phyloP scores from a whole-genome alignment of 345 rosid genomes.

The Salix purpurea region DNA sequence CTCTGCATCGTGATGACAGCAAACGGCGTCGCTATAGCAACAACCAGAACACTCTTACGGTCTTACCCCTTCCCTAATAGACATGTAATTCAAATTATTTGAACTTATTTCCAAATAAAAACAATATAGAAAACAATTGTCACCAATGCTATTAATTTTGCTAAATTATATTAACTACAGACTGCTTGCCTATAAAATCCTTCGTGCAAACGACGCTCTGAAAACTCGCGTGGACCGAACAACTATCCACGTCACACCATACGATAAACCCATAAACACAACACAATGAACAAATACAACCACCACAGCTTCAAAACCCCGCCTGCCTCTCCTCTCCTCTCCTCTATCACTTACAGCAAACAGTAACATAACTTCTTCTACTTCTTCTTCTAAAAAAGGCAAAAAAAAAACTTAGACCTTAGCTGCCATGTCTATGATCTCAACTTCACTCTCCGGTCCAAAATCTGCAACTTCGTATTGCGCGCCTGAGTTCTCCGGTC shows the following conservation, averaged over 20 bases:
- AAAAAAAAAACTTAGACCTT: neutral
- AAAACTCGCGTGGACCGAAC: constrained; percentile 13
- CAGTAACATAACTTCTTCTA: neutral
- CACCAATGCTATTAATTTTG: too few species aligned
- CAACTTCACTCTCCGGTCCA: constrained; percentile 45
- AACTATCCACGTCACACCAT: neutral
- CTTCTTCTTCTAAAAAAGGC: neutral
- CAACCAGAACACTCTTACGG: too few species aligned
- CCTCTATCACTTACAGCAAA: neutral
- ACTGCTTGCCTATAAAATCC: neutral
- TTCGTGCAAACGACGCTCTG: neutral
- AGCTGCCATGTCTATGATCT: constrained; percentile 50
- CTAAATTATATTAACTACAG: too few species aligned
- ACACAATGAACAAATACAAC: neutral
- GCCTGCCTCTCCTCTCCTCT: neutral
- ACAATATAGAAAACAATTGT: too few species aligned
- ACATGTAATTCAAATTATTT: too few species aligned
- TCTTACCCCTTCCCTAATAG: too few species aligned
- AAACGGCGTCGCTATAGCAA: too few species aligned
- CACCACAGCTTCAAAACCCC: neutral
- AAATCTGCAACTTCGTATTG: constrained; percentile 25
- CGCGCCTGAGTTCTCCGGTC: constrained; percentile 48
- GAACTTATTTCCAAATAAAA: too few species aligned
- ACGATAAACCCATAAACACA: neutral
- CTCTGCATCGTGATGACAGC: neutral